Evolutionary conservation across 305 asterid genomes (phyloP), one percentile per base, ranked within the genome.

Genomic region (Plantago coronopus): DNA sequence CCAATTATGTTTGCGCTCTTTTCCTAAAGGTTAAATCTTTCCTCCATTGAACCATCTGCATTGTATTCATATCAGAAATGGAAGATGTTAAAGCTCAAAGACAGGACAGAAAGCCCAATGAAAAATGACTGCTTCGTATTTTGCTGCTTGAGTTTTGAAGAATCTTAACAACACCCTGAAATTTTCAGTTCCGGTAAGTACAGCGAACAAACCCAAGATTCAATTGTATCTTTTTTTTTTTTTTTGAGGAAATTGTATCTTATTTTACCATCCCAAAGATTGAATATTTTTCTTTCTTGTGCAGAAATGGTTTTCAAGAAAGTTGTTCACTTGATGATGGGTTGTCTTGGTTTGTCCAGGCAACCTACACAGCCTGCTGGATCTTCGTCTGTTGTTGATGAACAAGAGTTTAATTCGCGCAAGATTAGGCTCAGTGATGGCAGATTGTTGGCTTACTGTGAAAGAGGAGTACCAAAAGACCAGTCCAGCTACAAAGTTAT

Each of bases 351-450:
- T 58, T 61, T 82, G 29, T 67, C 67, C 40, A 74, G 81, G 81
- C 80, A 80, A 74, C 81, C 83, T 19, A 66, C 90, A 25, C 78
- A 56, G 57, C 82, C 21, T 42, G 63, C 27, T 58, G 88, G 72
- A 73, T 72, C 82, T 59, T 66, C 68, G 37, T 12, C 61, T 3
- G 37, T 22, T 27, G 57, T 37, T 45, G 81, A 73, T 65, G 51
- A 54, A 0, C 53, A 63, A 20, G 48, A 48, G 45, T 47, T 64
- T 25, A 44, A 59, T 49, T 64, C 87, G 10, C 70, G 67, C 9
- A 83, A 83, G 67, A 69, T 89, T 40, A 79, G 60, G 76, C 95
- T 91, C 29, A 74, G 80, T 45, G 98, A 91, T 75, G 95, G 98
- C 46, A 88, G 98, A 75, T 68, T 63, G 50, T 66, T 91, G 79